Evolutionary conservation across 345 rosid species (phyloP).

Genomic region (Salix koriyanagi): DNA sequence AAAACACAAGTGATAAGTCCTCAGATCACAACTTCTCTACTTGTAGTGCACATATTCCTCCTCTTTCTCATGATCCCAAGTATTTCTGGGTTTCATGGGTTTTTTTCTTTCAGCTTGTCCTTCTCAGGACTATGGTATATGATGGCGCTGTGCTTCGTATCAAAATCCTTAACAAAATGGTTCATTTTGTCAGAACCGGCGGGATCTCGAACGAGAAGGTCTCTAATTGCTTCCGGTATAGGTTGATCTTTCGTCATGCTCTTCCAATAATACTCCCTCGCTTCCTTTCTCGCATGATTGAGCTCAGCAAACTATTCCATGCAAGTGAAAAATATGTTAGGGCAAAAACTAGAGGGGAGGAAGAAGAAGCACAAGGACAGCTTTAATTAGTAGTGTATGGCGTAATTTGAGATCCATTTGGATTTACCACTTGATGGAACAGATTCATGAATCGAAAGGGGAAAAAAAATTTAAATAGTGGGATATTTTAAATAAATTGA

Average conservation of each 20-base stretch:
- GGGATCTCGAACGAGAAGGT: conserved; percentile 22
- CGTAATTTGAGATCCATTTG: not conserved
- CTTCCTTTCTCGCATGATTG: conserved; percentile 46
- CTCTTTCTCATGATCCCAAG: not conserved
- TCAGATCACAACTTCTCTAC: not conserved
- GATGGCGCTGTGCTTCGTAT: conserved; percentile 21
- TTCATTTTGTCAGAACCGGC: not conserved
- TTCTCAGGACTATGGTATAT: conserved; percentile 31
- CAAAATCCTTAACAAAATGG: conserved; percentile 37
- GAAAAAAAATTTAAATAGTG: not conserved
- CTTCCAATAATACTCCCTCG: conserved; percentile 55
- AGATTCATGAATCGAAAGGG: not conserved
- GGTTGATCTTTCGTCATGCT: conserved; percentile 52
- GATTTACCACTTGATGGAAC: not conserved
- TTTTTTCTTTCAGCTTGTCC: not conserved
- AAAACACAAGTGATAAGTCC: not conserved
- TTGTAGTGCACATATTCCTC: not conserved
- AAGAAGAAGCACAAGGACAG: no score
- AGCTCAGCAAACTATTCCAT: conserved; percentile 28
- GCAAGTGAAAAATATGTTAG: not conserved
- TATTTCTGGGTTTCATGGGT: not conserved
- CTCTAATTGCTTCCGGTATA: conserved; percentile 51
- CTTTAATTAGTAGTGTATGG: not conserved
- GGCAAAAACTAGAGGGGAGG: not conserved
- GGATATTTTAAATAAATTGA: not conserved